phyloP scores from a whole-genome alignment of 345 rosid species.

The Eucalyptus microcorys region DNA sequence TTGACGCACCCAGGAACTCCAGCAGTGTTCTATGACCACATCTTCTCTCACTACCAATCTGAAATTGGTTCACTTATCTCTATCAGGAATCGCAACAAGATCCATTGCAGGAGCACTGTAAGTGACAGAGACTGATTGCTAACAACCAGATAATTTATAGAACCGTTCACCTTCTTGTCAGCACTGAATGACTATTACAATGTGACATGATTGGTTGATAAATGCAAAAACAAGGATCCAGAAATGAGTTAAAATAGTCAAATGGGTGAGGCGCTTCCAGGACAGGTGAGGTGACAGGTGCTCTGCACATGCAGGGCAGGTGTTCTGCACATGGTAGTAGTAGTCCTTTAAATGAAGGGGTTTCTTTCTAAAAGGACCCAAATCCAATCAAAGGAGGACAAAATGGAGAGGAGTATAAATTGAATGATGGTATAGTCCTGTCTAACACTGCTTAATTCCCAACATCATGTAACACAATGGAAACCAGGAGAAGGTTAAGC shows the following conservation, averaged over 20 bases:
- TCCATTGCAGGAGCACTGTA: constrained; percentile 82
- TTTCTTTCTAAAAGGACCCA: neutral
- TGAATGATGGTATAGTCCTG: neutral
- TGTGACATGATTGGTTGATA: neutral
- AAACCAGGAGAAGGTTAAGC: neutral
- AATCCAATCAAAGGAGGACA: neutral
- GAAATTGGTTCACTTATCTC: constrained; percentile 68
- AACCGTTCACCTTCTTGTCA: neutral
- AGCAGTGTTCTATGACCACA: constrained; percentile 78
- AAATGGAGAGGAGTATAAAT: neutral
- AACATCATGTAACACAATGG: neutral
- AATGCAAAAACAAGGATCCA: neutral
- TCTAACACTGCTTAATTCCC: neutral
- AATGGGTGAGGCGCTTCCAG: neutral
- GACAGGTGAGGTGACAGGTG: neutral
- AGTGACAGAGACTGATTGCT: neutral
- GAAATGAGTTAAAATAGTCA: neutral
- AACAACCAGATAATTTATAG: neutral
- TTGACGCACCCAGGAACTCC: constrained; percentile 98
- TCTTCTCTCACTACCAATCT: constrained; percentile 54
- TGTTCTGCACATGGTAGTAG: neutral
- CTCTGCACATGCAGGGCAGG: neutral
- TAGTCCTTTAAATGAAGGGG: neutral
- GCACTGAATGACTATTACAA: neutral
- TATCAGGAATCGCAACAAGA: constrained; percentile 54